phyloP scores from a whole-genome alignment of 306 rosid species.

The Malus fusca region DNA sequence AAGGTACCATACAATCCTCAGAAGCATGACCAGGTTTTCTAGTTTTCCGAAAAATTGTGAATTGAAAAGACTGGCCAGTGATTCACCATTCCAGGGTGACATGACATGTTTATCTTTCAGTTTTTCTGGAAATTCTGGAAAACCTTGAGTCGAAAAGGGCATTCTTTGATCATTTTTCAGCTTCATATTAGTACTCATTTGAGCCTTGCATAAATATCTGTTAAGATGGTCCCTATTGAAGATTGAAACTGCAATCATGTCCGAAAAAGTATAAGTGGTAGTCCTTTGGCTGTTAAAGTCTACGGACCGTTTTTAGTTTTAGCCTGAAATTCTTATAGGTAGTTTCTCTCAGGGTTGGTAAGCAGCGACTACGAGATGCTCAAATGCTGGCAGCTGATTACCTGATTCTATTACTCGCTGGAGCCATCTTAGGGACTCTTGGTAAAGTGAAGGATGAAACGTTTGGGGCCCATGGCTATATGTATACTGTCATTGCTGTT shows the following conservation, averaged over 20 bases:
- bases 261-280: background rate
- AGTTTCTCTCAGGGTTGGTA: constrained; percentile 48
- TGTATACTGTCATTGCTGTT: constrained; percentile 71
- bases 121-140: background rate
- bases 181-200: background rate
- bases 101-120: background rate
- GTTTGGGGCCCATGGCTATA: constrained; percentile 63
- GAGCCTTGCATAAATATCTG: background rate
- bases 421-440: constrained; percentile 73
- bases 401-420: constrained; percentile 70
- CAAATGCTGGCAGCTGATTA: constrained; percentile 51
- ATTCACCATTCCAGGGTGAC: background rate
- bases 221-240: background rate
- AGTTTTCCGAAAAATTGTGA: background rate
- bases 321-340: constrained; percentile 13
- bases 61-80: background rate
- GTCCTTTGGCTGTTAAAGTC: background rate
- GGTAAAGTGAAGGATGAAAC: constrained; percentile 61
- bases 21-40: background rate
- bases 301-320: background rate
- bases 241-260: constrained; percentile 1
- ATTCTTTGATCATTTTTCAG: background rate
- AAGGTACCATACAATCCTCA: background rate
- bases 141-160: background rate
- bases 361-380: constrained; percentile 75